Evolutionary conservation across 176 grass and related monocot species (phyloP).

Genomic region (Triticum monococcum): DNA sequence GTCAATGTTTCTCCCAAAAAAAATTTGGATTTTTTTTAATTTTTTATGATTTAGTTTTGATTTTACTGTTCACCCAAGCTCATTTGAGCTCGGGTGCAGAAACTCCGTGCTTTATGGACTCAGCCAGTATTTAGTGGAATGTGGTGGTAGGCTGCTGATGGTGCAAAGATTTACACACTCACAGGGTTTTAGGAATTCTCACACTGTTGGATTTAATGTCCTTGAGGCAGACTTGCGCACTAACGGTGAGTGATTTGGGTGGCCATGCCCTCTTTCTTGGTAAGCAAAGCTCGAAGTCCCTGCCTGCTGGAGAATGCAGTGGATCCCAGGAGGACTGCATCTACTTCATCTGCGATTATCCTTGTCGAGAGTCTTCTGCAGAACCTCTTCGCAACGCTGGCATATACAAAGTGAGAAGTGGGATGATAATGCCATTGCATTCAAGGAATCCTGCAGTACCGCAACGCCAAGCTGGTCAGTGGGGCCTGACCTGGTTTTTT

Average conservation of each 20-base stretch:
- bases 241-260: not conserved
- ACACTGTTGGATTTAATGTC: not conserved
- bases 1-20: no score
- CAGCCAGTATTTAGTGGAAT: not conserved
- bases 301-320: conserved; percentile 1
- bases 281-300: not conserved
- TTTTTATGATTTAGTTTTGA: no score
- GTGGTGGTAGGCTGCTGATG: not conserved
- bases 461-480: not conserved
- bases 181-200: not conserved
- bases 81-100: no score
- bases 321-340: not conserved
- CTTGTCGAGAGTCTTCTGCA: fast-evolving
- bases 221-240: not conserved
- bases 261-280: conserved; percentile 25
- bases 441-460: not conserved
- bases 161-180: not conserved
- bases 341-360: conserved; percentile 13
- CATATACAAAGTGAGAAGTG: not conserved
- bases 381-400: not conserved
- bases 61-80: no score
- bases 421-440: not conserved
- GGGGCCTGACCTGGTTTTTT: not conserved
- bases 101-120: not conserved
- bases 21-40: no score